Base-by-base conservation (phyloP, 2,329 filamentous ascomycete genomes). In the Clonostachys rhizophaga region DNA sequence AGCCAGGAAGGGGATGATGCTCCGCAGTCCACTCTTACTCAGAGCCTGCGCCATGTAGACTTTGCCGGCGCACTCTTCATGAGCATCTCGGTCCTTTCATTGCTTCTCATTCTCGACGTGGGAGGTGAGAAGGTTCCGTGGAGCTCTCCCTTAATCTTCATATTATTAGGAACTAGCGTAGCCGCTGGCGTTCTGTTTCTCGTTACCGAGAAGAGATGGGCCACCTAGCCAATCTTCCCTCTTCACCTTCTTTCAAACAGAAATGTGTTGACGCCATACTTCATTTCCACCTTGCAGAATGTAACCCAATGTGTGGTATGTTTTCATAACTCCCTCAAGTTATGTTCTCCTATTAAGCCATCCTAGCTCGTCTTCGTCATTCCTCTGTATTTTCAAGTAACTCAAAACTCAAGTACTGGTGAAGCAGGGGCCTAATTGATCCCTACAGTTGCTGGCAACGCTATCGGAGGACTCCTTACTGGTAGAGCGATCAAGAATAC, bases 381-480 rank as follows among this genome's bases (percentile, higher is more conserved):
- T n/a, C 36, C 36, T n/a, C 70, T 92, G 3, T 89, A 86, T 65
- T 89, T 87, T 65, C 89, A 92, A 64, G 87, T 84, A 6, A 83
- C 86, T 1, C 72, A 85, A 44, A 81, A 79, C 6, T 67, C 83
- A 20, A 77, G 75, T 5, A 84, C 88, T 2, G 83, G 84, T 0
- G 63, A 72, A 46, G 79, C 86, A 5, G 87, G 87, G 2, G 36
- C 11, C 14, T 18, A n/a, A 12, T 18, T 39, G 16, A 68, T 92
- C 34, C 87, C 89, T 0, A 74, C 74, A 46, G 86, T 89, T 52
- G 40, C 83, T 4, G 68, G 70, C 6, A 79, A 77, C 24, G 86
- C 91, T 4, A 60, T 63, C 4, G 86, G 86, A 3, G 87, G 83
- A 3, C 67, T 92, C 3, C 71, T 76, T 36, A 76, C 77, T 6